Evolutionary conservation across 1,284 basidiomycete genomes (phyloP), one percentile per base, ranked within the genome.

Genomic region (Fomitiporia mediterranea): DNA sequence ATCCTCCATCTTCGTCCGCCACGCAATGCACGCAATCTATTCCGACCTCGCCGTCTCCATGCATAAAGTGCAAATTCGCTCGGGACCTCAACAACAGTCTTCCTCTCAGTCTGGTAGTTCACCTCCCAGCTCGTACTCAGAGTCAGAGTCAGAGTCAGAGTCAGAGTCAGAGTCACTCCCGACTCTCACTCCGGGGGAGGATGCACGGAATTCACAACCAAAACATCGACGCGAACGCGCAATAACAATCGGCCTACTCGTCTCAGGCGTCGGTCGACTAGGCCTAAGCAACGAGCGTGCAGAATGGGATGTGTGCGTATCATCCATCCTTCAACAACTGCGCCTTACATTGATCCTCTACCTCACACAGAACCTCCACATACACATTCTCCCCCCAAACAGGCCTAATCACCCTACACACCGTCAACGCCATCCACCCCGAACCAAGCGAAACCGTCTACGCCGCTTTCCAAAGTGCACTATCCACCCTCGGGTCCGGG

Each of bases 11-110:
- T 80, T 90, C 60, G 69, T 90, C 23, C 76, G 84, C 21, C 86
- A 86, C 61, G 84, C 86, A 3, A 76, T 91, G 63, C 85, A 82
- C 63, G 82, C 89, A 5, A 68, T 91, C 13, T 89, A 89, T 65
- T 77, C 82, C 13, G 81, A 88, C 64, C 69, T 89, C 38, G 68
- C 66, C 3, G 78, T 91, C 34, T 74, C 75, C 37, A 69, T 87
- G 28, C 74, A 71, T 17, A 82, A 77, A 64, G 64, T 82, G 38
- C 65, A 67, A 0, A 70, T 83, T 63, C 42, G 68, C 66, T 30
- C 65, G 64, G 44, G 67, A 46, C 56, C 43, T 48, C 49, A 57
- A 46, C 43, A 55, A 23, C 49, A n/a, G 43, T 15, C 35, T 7
- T 34, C 25, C n/a, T 21, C 21, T n/a, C 9, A 32, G 38, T 17